Evolutionary conservation across 257 asterid species (phyloP).

Genomic region (Penstemon newberryi): DNA sequence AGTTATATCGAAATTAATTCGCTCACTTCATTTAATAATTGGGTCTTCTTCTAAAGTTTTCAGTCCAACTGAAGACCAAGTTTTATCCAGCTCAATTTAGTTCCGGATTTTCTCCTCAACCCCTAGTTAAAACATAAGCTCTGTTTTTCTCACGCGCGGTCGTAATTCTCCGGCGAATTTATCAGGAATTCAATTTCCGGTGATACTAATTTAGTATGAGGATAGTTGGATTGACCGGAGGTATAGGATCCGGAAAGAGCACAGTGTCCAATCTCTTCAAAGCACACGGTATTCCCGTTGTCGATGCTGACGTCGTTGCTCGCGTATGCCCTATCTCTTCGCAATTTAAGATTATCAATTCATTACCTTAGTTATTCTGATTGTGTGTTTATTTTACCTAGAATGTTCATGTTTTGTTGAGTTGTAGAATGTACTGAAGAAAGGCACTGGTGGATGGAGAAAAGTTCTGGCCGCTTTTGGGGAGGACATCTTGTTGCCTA

Average conservation of each 20-base stretch:
- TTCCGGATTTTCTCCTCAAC: too few species aligned
- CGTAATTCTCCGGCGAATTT: conserved; percentile 17
- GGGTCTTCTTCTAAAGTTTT: too few species aligned
- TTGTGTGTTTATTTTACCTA: conserved; percentile 3
- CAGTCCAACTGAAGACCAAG: too few species aligned
- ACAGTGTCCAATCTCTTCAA: conserved; percentile 80
- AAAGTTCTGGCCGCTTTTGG: conserved; percentile 83
- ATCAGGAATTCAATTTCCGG: conserved; percentile 26
- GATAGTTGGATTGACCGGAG: conserved; percentile 85
- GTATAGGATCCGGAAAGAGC: conserved; percentile 87
- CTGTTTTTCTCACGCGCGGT: too few species aligned
- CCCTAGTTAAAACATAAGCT: too few species aligned
- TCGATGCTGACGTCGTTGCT: conserved; percentile 84
- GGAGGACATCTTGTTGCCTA: conserved; percentile 59
- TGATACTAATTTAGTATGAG: conserved; percentile 43
- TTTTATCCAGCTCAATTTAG: too few species aligned
- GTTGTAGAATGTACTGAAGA: conserved; percentile 63
- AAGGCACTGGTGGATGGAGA: conserved; percentile 90
- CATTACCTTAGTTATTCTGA: not conserved
- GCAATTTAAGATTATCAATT: not conserved
- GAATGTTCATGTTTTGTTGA: conserved; percentile 18
- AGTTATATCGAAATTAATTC: too few species aligned
- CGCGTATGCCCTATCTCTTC: conserved; percentile 52
- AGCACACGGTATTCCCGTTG: conserved; percentile 71
- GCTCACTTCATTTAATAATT: too few species aligned